phyloP scores from a whole-genome alignment of 441 rosid genomes.

The Codiaeum variegatum region DNA sequence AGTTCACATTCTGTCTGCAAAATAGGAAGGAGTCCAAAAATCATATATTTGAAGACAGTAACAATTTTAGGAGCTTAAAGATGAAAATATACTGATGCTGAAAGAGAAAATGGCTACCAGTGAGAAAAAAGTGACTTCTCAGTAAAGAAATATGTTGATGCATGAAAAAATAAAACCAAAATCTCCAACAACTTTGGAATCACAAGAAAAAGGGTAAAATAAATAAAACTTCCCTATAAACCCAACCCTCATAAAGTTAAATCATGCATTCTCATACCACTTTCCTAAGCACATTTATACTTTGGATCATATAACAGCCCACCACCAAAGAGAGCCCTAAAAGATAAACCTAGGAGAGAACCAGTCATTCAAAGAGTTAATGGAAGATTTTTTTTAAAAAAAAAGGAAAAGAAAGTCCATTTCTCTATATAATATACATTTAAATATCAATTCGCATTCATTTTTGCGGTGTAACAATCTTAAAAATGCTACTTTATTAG shows the following conservation, averaged over 20 bases:
- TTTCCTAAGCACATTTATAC: no score
- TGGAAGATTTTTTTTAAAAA: no score
- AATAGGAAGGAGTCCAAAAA: conserved; percentile 18
- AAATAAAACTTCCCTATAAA: neutral
- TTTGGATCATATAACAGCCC: no score
- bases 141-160: neutral
- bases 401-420: no score
- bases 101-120: neutral
- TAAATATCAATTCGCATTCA: no score
- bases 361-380: no score
- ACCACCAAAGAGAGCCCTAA: no score
- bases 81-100: neutral
- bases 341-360: no score
- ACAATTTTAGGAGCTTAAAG: neutral
- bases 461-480: no score
- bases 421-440: no score
- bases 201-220: neutral
- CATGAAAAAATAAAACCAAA: neutral
- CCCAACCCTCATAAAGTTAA: neutral
- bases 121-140: neutral
- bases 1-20: conserved; percentile 82
- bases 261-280: neutral
- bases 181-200: neutral
- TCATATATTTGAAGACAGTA: conserved; percentile 3
- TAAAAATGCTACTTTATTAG: no score